Evolutionary conservation across 495 filamentous ascomycete genomes (phyloP).

Genomic region (Penicillium angulare): DNA sequence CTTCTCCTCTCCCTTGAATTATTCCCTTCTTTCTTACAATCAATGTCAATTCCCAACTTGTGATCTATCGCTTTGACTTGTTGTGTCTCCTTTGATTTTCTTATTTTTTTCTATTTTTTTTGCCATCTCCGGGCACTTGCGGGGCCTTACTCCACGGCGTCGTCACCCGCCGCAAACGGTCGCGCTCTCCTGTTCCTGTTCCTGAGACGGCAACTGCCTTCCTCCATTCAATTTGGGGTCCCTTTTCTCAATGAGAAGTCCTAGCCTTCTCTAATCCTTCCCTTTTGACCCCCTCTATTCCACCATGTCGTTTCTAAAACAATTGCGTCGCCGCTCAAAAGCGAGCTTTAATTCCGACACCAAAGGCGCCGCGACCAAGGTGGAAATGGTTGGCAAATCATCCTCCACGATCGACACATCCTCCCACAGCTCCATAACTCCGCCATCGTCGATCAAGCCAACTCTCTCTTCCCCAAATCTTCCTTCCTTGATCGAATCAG

Average conservation of each 20-base stretch:
- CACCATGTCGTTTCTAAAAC: conserved; percentile 69
- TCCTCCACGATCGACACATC: conserved; percentile 63
- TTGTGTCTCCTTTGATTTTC: not conserved
- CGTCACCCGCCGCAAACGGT: conserved; percentile 43
- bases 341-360: conserved; percentile 60
- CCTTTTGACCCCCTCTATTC: not conserved
- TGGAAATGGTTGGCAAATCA: conserved; percentile 55
- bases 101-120: no score
- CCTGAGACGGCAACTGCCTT: conserved; percentile 16
- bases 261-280: conserved; percentile 15
- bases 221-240: not conserved
- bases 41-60: not conserved
- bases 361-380: conserved; percentile 52
- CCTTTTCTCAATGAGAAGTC: not conserved
- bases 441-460: conserved; percentile 59
- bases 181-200: conserved; percentile 28
- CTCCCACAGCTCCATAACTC: conserved; percentile 54
- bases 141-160: conserved; percentile 21
- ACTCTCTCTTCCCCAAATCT: conserved; percentile 52
- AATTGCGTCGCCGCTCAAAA: conserved; percentile 71
- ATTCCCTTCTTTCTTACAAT: not conserved
- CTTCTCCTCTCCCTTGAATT: conserved; percentile 1
- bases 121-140: conserved; percentile 12
- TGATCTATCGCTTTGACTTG: not conserved
- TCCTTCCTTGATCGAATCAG: conserved; percentile 49